Evolutionary conservation across 2,329 filamentous ascomycete genomes (phyloP).

Genomic region (Calycina herbarum): DNA sequence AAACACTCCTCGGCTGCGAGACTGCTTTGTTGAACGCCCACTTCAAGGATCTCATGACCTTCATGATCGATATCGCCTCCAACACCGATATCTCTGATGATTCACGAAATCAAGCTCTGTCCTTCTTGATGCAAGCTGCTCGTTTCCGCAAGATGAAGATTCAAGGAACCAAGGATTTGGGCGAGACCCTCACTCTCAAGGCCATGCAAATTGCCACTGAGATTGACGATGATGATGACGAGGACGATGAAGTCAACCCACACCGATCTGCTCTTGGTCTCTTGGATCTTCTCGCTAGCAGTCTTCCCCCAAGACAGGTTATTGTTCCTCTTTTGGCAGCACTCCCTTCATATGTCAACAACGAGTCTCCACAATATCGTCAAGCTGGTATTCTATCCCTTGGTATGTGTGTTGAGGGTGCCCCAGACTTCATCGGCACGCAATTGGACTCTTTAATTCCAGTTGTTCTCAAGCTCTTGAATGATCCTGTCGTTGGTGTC

Average conservation of each 20-base stretch:
- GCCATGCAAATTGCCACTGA: conserved; percentile 88
- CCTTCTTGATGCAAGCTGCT: conserved; percentile 90
- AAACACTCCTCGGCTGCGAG: conserved; percentile 89
- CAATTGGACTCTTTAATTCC: conserved; percentile 87
- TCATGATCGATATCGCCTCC: conserved; percentile 86
- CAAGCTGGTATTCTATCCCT: conserved; percentile 90
- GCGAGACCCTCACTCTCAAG: conserved; percentile 82
- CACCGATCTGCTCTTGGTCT: conserved; percentile 82
- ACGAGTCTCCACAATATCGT: conserved; percentile 73
- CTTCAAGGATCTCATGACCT: conserved; percentile 85
- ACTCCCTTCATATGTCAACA: conserved; percentile 77
- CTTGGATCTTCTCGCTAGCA: conserved; percentile 84
- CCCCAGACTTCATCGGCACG: conserved; percentile 94
- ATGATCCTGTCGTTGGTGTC: conserved; percentile 81
- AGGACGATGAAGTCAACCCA: conserved; percentile 78
- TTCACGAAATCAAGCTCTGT: conserved; percentile 82
- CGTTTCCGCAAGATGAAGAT: conserved; percentile 95
- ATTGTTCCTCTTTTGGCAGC: conserved; percentile 88
- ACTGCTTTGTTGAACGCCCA: conserved; percentile 79
- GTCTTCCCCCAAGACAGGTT: conserved; percentile 89
- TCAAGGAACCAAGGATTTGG: conserved; percentile 81
- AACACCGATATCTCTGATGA: conserved; percentile 81
- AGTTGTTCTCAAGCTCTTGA: conserved; percentile 76
- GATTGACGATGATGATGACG: conserved; percentile 72
- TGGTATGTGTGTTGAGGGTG: conserved; percentile 92